These are phyloP conservation scores for Recurvomyces mirabilis DNA, from an alignment of 495 filamentous ascomycete species.

Conservation along the genomic window DNA sequence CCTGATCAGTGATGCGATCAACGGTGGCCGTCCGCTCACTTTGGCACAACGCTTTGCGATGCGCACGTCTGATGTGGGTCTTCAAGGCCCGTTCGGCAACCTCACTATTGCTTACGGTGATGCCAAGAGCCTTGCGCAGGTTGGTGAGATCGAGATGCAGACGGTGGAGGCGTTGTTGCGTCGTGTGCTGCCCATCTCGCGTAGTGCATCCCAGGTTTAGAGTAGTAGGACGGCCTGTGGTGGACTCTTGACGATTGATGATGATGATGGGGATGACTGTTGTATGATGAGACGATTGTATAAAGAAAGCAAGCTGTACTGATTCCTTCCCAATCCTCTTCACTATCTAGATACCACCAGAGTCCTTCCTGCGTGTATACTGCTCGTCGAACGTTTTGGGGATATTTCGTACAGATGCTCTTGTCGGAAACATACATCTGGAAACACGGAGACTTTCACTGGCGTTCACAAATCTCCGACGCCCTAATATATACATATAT, in stretches of 20 bases:
- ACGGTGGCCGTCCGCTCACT: constrained; percentile 21
- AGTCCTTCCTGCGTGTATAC: not conserved
- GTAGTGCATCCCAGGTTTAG: not conserved
- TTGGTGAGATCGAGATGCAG: constrained; percentile 8
- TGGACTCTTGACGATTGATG: not conserved
- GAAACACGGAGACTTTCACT: not conserved
- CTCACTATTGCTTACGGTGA: constrained; percentile 10
- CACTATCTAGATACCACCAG: too few relatives aligned
- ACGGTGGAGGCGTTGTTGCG: constrained; percentile 10
- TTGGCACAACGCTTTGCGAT: constrained; percentile 28
- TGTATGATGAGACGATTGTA: too few relatives aligned
- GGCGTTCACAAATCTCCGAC: not conserved
- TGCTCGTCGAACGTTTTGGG: not conserved
- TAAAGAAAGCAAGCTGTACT: too few relatives aligned
- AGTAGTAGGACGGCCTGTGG: too few relatives aligned
- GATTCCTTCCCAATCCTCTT: too few relatives aligned
- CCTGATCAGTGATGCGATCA: constrained; percentile 40
- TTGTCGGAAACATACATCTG: not conserved
- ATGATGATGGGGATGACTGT: not conserved
- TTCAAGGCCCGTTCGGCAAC: constrained; percentile 7
- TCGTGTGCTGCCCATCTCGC: constrained; percentile 6
- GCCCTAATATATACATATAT: not conserved
- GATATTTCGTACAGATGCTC: not conserved
- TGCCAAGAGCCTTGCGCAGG: constrained; percentile 9
- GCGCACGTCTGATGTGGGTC: constrained; percentile 1